Evolutionary conservation across 2,329 filamentous ascomycete species (phyloP).

Genomic region (Nemania sp.): DNA sequence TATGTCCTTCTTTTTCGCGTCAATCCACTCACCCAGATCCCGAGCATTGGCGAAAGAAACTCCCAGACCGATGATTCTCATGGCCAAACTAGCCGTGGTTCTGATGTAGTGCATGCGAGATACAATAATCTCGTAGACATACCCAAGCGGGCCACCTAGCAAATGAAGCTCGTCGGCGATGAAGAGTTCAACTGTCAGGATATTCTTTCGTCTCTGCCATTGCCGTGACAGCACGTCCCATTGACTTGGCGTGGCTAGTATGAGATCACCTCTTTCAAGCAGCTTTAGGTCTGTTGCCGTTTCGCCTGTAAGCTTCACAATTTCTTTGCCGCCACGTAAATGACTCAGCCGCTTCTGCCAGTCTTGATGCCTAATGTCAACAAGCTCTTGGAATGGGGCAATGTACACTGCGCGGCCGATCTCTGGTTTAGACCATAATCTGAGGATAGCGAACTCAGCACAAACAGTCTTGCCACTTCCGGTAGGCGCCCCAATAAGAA

Average conservation of each 20-base stretch:
- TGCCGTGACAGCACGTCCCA: constrained; percentile 96
- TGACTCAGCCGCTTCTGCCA: constrained; percentile 79
- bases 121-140: constrained; percentile 94
- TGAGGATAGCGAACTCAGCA: constrained; percentile 88
- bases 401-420: constrained; percentile 87
- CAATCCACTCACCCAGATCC: constrained; percentile 97
- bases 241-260: constrained; percentile 88
- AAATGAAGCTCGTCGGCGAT: constrained; percentile 96
- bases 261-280: constrained; percentile 82
- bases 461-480: constrained; percentile 97
- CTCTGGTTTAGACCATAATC: constrained; percentile 77
- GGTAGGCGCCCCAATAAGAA: constrained; percentile 88
- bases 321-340: constrained; percentile 80
- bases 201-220: constrained; percentile 95
- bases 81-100: constrained; percentile 78
- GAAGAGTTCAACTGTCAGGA: constrained; percentile 86
- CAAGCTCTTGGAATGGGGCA: constrained; percentile 89
- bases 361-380: constrained; percentile 79
- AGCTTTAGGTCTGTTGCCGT: constrained; percentile 88
- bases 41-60: constrained; percentile 91
- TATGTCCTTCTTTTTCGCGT: constrained; percentile 95
- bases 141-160: constrained; percentile 82
- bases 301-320: constrained; percentile 93
- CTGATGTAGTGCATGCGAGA: constrained; percentile 97
- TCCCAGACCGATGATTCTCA: constrained; percentile 87